Percentiles rank a stretch among this genome's conserved stretches.
These are phyloP conservation scores for Saccharum officinarum DNA, from an alignment of 176 grass and related monocot genomes.

Conservation along the genomic window DNA sequence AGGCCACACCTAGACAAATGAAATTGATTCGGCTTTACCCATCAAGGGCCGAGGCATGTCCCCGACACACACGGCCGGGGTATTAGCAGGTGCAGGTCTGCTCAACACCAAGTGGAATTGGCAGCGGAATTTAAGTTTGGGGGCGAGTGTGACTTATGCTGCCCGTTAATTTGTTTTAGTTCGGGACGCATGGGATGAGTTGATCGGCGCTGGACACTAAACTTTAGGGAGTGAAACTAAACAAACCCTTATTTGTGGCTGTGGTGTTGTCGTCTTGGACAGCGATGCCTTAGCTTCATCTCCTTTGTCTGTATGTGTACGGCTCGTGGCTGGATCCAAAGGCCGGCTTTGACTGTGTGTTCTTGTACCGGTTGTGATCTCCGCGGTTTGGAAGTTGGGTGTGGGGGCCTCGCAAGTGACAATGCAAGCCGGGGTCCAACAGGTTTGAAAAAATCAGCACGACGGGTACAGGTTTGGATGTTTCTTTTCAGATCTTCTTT, in stretches of 20 bases:
- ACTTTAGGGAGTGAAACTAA: too few relatives aligned
- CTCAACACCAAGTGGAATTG: background rate
- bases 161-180: background rate
- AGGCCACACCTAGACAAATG: background rate
- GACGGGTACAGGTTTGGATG: background rate
- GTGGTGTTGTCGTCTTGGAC: background rate
- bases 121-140: background rate
- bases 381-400: background rate
- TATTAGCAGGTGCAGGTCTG: background rate
- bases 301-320: background rate
- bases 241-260: too few relatives aligned
- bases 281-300: background rate
- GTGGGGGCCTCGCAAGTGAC: background rate
- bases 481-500: background rate
- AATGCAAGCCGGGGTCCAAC: background rate
- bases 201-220: too few relatives aligned
- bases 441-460: background rate
- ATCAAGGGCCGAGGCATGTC: background rate
- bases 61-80: background rate
- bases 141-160: background rate
- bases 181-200: background rate
- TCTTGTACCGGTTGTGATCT: background rate
- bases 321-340: slow-evolving; percentile 20
- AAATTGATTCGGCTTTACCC: background rate
- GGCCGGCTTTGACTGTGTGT: background rate